Evolutionary conservation across 768 basidiomycete species (phyloP), one percentile per base, ranked within the genome.

Genomic region (Podaxis sp.): DNA sequence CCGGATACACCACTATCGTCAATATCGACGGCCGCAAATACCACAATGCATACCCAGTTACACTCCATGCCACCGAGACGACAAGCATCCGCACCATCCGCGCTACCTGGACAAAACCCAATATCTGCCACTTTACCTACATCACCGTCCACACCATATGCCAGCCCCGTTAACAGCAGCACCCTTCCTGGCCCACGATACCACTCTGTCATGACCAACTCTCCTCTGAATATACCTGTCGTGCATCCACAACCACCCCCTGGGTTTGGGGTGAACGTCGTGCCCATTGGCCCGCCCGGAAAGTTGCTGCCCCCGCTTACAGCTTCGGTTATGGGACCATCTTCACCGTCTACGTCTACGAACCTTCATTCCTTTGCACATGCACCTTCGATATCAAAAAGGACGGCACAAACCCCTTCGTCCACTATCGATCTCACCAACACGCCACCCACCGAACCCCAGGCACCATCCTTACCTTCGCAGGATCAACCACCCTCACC

Each of bases 211-310:
- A 58, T 19, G 13, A 46, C 22, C 17, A 46, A 17, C n/a, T 15
- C 48, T 22, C 11, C 48, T 11, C 15, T 8, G 46, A 49, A 13
- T 13, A 17, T 51, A 22, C 11, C 22, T 44, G 13, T 44, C 15
- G 15, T 44, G n/a, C 1, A 44, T 24, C 49, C 44, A 2, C 44
- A 46, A 8, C 44, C 44, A 7, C 44, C 44, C 8, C 19, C 22
- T 51, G 49, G 26, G 24, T 24, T 24, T 22, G 36, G 22, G 12
- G 52, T 59, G 58, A 52, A 51, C 7, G 36, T 52, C 22, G 59
- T 59, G n/a, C 49, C 48, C n/a, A 59, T 59, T 40, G 59, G 59
- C 12, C 59, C 59, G 6, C 38, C 59, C 22, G 59, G 59, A 17
- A 51, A 52, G 38, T 15, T 59, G 15, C 28, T 59, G 30, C 49